Percentiles rank a stretch among this genome's conserved stretches.
These are phyloP conservation scores for Pseudogymnoascus sp. DNA, from an alignment of 2,329 filamentous ascomycete species.

Conservation along the genomic window DNA sequence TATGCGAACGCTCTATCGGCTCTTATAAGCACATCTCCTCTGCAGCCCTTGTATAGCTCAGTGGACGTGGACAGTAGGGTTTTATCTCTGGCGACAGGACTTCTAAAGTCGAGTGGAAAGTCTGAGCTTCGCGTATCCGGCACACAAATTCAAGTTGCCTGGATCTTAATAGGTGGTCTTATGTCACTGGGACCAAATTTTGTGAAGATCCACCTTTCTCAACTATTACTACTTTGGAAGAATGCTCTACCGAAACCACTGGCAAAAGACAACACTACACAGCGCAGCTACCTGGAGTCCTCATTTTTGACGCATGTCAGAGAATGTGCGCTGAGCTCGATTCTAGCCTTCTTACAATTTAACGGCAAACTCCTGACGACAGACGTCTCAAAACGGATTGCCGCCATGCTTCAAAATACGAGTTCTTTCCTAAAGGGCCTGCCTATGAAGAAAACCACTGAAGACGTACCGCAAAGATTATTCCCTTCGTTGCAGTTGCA, in stretches of 20 bases:
- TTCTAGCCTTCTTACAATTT: conserved; percentile 86
- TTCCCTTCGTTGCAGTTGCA: conserved; percentile 80
- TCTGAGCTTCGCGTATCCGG: conserved; percentile 85
- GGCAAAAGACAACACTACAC: conserved; percentile 82
- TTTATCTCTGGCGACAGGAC: conserved; percentile 79
- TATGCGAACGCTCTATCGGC: conserved; percentile 89
- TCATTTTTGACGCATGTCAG: conserved; percentile 91
- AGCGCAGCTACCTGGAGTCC: conserved; percentile 77
- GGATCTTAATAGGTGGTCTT: conserved; percentile 91
- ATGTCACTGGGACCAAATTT: conserved; percentile 98
- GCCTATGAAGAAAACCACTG: conserved; percentile 73
- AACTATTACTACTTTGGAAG: conserved; percentile 90
- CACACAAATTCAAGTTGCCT: conserved; percentile 94
- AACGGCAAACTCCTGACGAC: conserved; percentile 87
- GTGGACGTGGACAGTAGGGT: conserved; percentile 92
- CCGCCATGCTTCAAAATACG: conserved; percentile 91
- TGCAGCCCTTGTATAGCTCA: conserved; percentile 85
- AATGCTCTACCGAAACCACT: conserved; percentile 91
- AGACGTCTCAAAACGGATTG: conserved; percentile 87
- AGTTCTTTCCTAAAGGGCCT: conserved; percentile 80
- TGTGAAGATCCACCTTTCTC: conserved; percentile 94
- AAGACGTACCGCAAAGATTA: conserved; percentile 77
- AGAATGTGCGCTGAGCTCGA: conserved; percentile 86
- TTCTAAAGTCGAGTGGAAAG: conserved; percentile 86
- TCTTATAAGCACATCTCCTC: conserved; percentile 79